phyloP scores from a whole-genome alignment of 2,329 filamentous ascomycete genomes.

The Beauveria rudraprayagi region DNA sequence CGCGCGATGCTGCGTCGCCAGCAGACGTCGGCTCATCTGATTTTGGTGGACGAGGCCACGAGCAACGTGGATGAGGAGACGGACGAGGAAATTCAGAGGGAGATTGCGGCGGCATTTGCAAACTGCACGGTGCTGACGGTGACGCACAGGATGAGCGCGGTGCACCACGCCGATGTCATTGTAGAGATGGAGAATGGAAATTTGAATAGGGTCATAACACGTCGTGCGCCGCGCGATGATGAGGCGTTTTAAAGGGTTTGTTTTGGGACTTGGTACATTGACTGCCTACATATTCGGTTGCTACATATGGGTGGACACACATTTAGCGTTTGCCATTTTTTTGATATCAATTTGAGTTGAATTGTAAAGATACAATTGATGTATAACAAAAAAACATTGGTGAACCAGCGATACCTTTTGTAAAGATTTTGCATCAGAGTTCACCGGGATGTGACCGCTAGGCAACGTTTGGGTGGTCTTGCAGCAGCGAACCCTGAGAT shows the following conservation, averaged over 20 bases:
- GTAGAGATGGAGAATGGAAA: slow-evolving; percentile 8
- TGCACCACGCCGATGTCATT: slow-evolving; percentile 9
- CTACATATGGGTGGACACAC: not conserved
- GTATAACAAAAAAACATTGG: not conserved
- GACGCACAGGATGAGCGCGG: slow-evolving; percentile 13
- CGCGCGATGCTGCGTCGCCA: slow-evolving; percentile 18
- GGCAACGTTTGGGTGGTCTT: too few relatives aligned
- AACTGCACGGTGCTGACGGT: slow-evolving; percentile 14
- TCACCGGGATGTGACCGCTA: too few relatives aligned
- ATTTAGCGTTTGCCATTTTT: slow-evolving; percentile 5
- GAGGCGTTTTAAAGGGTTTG: slow-evolving; percentile 1
- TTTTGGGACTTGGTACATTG: not conserved
- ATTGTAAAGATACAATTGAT: not conserved
- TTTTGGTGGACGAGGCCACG: slow-evolving; percentile 9
- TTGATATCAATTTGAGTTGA: slow-evolving; percentile 9
- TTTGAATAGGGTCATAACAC: slow-evolving; percentile 8
- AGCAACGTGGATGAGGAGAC: slow-evolving; percentile 31
- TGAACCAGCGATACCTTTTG: too few relatives aligned
- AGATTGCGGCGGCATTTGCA: slow-evolving; percentile 13
- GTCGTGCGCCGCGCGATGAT: slow-evolving; percentile 3
- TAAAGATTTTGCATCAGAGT: too few relatives aligned
- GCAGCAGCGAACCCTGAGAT: too few relatives aligned
- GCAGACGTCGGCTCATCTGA: slow-evolving; percentile 3
- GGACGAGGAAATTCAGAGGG: slow-evolving; percentile 11
- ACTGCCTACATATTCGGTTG: not conserved